Evolutionary conservation across 257 asterid genomes (phyloP), one percentile per base, ranked within the genome.

Genomic region (Handroanthus guayacan): DNA sequence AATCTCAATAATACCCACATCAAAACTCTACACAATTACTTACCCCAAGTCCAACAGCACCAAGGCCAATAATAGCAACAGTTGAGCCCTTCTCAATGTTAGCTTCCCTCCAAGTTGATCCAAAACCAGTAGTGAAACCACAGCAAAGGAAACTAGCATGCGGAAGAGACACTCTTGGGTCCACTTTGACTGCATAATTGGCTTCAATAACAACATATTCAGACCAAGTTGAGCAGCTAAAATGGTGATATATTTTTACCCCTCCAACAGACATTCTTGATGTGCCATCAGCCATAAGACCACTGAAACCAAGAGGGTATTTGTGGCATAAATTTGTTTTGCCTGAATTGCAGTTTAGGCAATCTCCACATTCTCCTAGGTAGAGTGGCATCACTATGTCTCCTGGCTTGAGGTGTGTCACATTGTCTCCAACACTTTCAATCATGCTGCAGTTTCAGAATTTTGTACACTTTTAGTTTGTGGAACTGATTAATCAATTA

Each of bases 11-110:
- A 20, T 16, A 43, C 31, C 31, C 31, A 25, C 31, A 25, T 25
- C 31, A 25, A 25, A 25, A 25, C 31, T 25, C 31, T 13, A 16
- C 9, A 3, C 38, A 17, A 20, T 13, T n/a, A 38, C 85, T 87
- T 68, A 88, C 96, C 70, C 97, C 95, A 9, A 89, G 87, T 69
- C 97, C 97, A 81, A 90, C 97, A 25, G 96, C 92, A 36, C 97
- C 96, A 70, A 92, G 96, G 80, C 97, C 97, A 17, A 90, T 76
- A 0, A 89, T 95, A 76, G 97, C 97, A 75, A 92, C 89, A 38
- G 89, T 83, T 5, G 95, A 81, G 9, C 95, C 97, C 73, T 88
- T 88, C 7, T 82, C 85, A 17, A 92, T 71, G 4, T n/a, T 41
- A 75, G 77, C 79, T 61, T 78, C 88, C 44, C 84, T 87, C 86